phyloP scores from a whole-genome alignment of 2,329 filamentous ascomycete species.

The Colletotrichum echinochloae region DNA sequence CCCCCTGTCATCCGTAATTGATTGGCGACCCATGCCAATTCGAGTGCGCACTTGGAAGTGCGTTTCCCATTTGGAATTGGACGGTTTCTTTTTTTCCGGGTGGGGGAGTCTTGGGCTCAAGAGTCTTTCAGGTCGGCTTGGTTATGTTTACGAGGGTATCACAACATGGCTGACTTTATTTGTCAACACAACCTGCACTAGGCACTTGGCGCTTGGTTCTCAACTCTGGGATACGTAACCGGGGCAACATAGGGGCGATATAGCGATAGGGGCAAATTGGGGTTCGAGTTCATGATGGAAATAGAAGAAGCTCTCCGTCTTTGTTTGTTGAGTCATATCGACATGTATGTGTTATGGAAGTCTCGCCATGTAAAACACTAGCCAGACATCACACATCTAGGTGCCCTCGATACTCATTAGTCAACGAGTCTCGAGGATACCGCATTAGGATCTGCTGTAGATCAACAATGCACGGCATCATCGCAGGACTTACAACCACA shows the following conservation, averaged over 20 bases:
- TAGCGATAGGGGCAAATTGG: too few relatives aligned
- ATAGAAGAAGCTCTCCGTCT: too few relatives aligned
- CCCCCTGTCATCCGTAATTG: constrained; percentile 1
- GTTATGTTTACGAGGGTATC: not conserved
- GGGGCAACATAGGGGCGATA: too few relatives aligned
- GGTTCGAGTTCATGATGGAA: too few relatives aligned
- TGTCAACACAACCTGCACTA: not conserved
- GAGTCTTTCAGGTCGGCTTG: too few relatives aligned
- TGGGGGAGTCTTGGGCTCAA: too few relatives aligned
- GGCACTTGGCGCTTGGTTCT: not conserved
- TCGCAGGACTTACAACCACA: not conserved
- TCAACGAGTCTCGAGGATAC: not conserved
- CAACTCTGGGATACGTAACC: too few relatives aligned
- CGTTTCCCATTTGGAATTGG: not conserved
- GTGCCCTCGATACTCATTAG: too few relatives aligned
- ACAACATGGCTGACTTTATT: not conserved
- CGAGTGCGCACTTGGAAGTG: not conserved
- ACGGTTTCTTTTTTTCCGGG: not conserved
- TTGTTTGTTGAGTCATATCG: too few relatives aligned
- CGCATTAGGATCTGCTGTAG: not conserved
- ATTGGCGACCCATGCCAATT: not conserved
- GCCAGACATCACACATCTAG: too few relatives aligned
- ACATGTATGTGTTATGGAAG: not conserved
- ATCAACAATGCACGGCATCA: not conserved
- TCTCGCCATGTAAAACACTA: not conserved